A percentile compares a stretch with the other conserved stretches of the same genome.
Evolutionary conservation across 257 asterid genomes (phyloP).

Genomic region (Galeopsis tetrahit): DNA sequence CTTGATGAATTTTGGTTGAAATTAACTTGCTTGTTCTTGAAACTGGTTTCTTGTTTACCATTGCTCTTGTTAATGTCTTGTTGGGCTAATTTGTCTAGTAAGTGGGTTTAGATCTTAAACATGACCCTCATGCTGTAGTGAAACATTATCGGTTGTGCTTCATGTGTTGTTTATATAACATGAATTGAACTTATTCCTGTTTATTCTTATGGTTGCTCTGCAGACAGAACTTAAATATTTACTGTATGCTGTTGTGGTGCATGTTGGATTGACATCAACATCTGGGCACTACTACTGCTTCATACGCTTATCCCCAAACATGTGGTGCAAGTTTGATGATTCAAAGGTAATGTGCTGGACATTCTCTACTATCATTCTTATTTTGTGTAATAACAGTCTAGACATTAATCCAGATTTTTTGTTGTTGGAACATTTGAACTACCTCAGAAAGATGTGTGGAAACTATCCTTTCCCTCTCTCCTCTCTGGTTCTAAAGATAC

Average conservation of each 20-base stretch:
- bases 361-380: not conserved
- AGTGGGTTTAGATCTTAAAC: slow-evolving; percentile 13
- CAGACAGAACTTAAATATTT: slow-evolving; percentile 72
- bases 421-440: not conserved
- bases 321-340: slow-evolving; percentile 90
- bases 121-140: not conserved
- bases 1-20: not conserved
- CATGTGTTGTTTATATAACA: slow-evolving; percentile 1
- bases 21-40: slow-evolving; percentile 12
- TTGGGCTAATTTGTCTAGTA: slow-evolving; percentile 14
- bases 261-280: slow-evolving; percentile 66
- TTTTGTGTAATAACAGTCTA: not conserved
- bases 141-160: not conserved
- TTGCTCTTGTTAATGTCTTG: slow-evolving; percentile 12
- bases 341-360: slow-evolving; percentile 53
- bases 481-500: slow-evolving; percentile 17
- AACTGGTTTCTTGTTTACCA: not conserved
- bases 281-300: slow-evolving; percentile 92
- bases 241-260: slow-evolving; percentile 89
- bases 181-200: slow-evolving; percentile 23
- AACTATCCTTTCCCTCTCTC: not conserved
- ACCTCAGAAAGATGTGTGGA: not conserved
- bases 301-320: slow-evolving; percentile 61
- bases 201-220: slow-evolving; percentile 28
- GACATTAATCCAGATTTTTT: not conserved